Evolutionary conservation across 768 basidiomycete genomes (phyloP).

Genomic region (Russula virescens): DNA sequence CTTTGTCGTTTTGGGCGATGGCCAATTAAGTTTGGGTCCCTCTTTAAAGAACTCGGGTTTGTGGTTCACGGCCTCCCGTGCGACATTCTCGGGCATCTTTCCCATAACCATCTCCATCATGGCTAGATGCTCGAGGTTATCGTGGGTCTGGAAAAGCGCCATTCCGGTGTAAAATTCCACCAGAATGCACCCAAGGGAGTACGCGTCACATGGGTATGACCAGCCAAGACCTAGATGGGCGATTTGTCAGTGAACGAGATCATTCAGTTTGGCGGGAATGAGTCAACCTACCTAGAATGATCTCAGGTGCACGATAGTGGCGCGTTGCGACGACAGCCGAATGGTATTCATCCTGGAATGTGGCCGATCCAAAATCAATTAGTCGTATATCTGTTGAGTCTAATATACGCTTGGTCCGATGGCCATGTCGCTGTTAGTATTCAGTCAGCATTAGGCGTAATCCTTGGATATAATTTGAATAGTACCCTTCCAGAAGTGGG

Average conservation of each 20-base stretch:
- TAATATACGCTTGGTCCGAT: conserved; percentile 72
- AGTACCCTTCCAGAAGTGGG: conserved; percentile 61
- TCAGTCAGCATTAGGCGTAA: background rate
- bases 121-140: conserved; percentile 97
- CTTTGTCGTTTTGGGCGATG: conserved; percentile 78
- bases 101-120: conserved; percentile 99
- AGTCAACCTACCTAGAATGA: conserved; percentile 75
- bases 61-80: conserved; percentile 62
- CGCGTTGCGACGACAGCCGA: conserved; percentile 96
- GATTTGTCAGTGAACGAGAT: conserved; percentile 8
- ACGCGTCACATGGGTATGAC: conserved; percentile 98
- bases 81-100: conserved; percentile 88
- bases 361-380: conserved; percentile 98
- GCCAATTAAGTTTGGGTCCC: conserved; percentile 82
- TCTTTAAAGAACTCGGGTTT: conserved; percentile 95
- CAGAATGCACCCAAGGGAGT: conserved; percentile 96
- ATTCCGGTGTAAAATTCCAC: conserved; percentile 98
- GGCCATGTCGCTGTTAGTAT: conserved; percentile 35
- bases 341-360: conserved; percentile 97
- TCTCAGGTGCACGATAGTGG: conserved; percentile 98
- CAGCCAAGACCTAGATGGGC: conserved; percentile 75
- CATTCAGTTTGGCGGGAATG: background rate
- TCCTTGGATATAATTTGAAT: background rate
- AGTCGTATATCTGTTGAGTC: conserved; percentile 87
- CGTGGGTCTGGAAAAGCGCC: conserved; percentile 98